Conservation (phyloP, 2,329 filamentous ascomycete species). For the Ceratocystis smalleyi region DNA sequence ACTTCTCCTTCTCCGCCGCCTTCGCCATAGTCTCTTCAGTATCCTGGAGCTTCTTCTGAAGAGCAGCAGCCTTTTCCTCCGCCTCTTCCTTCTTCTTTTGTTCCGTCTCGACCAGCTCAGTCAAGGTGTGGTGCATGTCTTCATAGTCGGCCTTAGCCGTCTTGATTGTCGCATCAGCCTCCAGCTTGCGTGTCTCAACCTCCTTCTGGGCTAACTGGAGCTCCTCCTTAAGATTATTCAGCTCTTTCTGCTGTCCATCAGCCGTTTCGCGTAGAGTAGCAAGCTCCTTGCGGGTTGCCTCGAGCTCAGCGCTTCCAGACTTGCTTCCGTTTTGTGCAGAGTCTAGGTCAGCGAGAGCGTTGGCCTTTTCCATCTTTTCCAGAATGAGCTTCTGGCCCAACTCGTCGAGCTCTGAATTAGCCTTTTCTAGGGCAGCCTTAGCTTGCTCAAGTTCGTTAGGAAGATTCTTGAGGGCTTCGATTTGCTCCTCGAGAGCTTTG, state of each 20-base stretch:
- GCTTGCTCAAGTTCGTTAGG: conserved; percentile 8
- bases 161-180: conserved; percentile 37
- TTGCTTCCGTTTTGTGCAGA: conserved; percentile 37
- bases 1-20: conserved; percentile 33
- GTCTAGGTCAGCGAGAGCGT: conserved; percentile 45
- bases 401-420: conserved; percentile 29
- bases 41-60: conserved; percentile 25
- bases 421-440: conserved; percentile 13
- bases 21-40: conserved; percentile 6
- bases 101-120: conserved; percentile 43
- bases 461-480: conserved; percentile 37
- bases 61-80: conserved; percentile 34
- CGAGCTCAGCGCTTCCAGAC: conserved; percentile 39
- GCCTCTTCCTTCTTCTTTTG: conserved; percentile 37
- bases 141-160: conserved; percentile 44
- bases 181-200: conserved; percentile 36
- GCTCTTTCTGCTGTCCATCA: conserved; percentile 28
- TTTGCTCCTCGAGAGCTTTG: conserved; percentile 36
- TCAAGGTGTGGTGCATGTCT: conserved; percentile 48
- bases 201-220: conserved; percentile 37
- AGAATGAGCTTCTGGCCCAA: conserved; percentile 39
- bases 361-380: conserved; percentile 45
- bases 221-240: conserved; percentile 26
- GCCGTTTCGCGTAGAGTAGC: conserved; percentile 33
- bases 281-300: conserved; percentile 37